These are phyloP conservation scores for Xerocomellus intermedius DNA, from an alignment of 768 basidiomycete genomes.

Conservation along the genomic window DNA sequence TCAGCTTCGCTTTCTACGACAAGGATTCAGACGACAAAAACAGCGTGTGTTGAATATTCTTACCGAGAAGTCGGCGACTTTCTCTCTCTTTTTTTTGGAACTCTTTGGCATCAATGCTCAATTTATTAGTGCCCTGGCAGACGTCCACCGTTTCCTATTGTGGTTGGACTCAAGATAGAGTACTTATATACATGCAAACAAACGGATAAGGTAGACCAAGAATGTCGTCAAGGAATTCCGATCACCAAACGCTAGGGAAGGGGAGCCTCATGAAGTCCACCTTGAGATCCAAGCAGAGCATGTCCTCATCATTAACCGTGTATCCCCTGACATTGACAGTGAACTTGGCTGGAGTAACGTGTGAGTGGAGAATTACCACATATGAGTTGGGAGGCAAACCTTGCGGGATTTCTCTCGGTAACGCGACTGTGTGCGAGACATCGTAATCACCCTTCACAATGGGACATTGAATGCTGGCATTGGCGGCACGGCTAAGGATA, in stretches of 20 bases:
- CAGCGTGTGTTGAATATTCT: conserved; percentile 7
- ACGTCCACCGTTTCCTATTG: conserved; percentile 7
- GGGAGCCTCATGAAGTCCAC: conserved; percentile 67
- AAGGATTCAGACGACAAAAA: not conserved
- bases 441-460: conserved; percentile 66
- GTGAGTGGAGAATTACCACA: conserved; percentile 1
- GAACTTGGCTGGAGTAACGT: conserved; percentile 71
- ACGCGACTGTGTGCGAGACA: conserved; percentile 78
- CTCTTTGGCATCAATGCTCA: conserved; percentile 71
- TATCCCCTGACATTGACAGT: conserved; percentile 63
- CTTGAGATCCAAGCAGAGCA: conserved; percentile 78
- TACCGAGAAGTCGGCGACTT: conserved; percentile 84
- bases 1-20: conserved; percentile 88
- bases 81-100: conserved; percentile 83
- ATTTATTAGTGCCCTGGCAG: not conserved
- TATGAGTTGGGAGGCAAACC: conserved; percentile 39
- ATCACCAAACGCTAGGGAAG: conserved; percentile 31
- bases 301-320: conserved; percentile 66
- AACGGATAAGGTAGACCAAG: not conserved
- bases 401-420: conserved; percentile 90
- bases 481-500: conserved; percentile 59
- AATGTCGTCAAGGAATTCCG: not conserved
- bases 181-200: conserved; percentile 9
- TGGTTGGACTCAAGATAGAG: not conserved
- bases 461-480: conserved; percentile 82